phyloP scores from a whole-genome alignment of 169 alveolate species.

The Toxoplasma gondii region DNA sequence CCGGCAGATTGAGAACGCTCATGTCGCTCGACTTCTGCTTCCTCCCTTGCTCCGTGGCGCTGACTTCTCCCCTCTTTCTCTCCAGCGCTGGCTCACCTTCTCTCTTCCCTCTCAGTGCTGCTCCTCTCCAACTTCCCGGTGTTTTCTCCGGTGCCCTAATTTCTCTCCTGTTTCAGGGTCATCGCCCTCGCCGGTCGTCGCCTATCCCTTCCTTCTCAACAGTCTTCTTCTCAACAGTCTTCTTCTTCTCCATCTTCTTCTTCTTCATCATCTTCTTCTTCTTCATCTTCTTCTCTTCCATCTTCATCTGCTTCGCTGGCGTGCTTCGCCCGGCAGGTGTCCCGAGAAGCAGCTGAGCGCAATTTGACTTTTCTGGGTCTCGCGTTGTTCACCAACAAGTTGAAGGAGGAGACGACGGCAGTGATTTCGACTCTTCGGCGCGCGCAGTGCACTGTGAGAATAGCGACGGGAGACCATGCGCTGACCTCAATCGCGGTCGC shows the following conservation, averaged over 20 bases:
- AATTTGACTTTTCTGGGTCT: neutral
- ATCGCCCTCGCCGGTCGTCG: neutral
- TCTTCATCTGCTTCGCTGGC: neutral
- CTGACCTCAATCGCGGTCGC: conserved; percentile 41
- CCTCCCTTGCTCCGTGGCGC: too few relatives aligned
- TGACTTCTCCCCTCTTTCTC: too few relatives aligned
- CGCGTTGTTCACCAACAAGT: conserved; percentile 17
- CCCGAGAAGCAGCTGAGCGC: conserved; percentile 34
- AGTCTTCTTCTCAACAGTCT: neutral
- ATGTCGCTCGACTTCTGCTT: too few relatives aligned
- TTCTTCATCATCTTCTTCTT: neutral
- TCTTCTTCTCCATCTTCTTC: neutral
- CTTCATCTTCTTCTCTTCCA: neutral
- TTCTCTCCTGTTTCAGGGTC: neutral
- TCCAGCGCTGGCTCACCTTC: too few relatives aligned
- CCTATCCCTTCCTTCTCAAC: neutral
- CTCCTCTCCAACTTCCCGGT: too few relatives aligned
- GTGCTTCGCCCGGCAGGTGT: neutral
- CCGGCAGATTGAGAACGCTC: neutral
- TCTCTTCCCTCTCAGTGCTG: too few relatives aligned
- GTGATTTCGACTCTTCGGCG: neutral
- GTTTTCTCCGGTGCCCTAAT: too few relatives aligned
- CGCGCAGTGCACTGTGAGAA: conserved; percentile 14
- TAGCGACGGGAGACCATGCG: conserved; percentile 19
- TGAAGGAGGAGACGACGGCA: neutral